phyloP scores from a whole-genome alignment of 768 basidiomycete species.

The Hericium rajendrae region DNA sequence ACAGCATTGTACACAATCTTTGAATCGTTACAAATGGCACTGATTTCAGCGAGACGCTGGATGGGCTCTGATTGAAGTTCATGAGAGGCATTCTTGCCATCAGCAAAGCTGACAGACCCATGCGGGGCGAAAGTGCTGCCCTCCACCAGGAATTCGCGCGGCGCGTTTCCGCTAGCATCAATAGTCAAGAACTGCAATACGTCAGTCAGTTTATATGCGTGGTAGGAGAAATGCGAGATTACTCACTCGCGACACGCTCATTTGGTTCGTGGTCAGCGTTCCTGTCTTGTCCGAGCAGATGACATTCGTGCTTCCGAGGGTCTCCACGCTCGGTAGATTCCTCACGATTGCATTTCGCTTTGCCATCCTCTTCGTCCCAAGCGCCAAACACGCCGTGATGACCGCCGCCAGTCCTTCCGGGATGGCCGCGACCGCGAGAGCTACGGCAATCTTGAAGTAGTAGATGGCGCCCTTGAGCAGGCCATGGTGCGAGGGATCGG shows the following conservation, averaged over 20 bases:
- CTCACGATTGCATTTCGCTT: conserved; percentile 97
- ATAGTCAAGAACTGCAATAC: conserved; percentile 62
- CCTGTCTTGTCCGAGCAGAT: conserved; percentile 99
- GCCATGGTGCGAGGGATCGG: conserved; percentile 89
- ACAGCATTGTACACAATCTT: conserved; percentile 79
- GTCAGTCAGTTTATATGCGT: neutral
- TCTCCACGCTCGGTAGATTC: conserved; percentile 94
- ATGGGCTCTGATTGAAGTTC: conserved; percentile 61
- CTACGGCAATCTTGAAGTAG: conserved; percentile 99
- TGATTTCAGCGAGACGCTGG: conserved; percentile 83
- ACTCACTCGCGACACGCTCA: conserved; percentile 81
- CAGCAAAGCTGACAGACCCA: conserved; percentile 60
- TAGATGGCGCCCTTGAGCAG: conserved; percentile 90
- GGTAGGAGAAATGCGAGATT: neutral
- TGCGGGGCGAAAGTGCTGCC: conserved; percentile 88
- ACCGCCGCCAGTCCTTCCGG: conserved; percentile 98
- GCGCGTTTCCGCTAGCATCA: conserved; percentile 37
- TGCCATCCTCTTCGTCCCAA: conserved; percentile 99
- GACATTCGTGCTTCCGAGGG: conserved; percentile 94
- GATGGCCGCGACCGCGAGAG: conserved; percentile 97
- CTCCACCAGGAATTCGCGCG: conserved; percentile 71
- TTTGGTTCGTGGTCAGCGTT: conserved; percentile 92
- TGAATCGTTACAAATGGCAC: conserved; percentile 90
- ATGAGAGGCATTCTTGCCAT: conserved; percentile 48
- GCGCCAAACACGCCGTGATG: conserved; percentile 91